Percentiles rank a stretch among this genome's conserved stretches.
phyloP scores from a whole-genome alignment of 805 yeast genomes.

The Metschnikowia corniflorae region DNA sequence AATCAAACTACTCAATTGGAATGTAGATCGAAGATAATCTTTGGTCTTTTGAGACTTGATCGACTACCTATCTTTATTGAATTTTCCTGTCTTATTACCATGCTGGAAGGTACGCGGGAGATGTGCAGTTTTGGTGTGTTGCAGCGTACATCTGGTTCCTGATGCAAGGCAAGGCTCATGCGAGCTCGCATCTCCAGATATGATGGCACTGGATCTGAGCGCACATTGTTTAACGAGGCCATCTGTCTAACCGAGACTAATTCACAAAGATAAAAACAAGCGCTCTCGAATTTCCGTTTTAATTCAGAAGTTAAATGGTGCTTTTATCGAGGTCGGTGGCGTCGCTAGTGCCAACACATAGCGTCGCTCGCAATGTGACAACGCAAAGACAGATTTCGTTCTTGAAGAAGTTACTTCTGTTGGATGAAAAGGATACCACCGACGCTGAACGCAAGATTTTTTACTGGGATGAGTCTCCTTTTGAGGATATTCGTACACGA shows the following conservation, averaged over 20 bases:
- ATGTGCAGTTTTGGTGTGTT: too few relatives aligned
- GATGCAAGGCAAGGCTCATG: not conserved
- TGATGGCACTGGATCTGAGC: not conserved
- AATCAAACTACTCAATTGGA: too few relatives aligned
- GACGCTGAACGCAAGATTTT: slow-evolving; percentile 37
- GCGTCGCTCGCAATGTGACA: slow-evolving; percentile 3
- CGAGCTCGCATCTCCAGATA: slow-evolving; percentile 9
- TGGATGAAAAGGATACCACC: slow-evolving; percentile 28
- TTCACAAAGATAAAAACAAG: too few relatives aligned
- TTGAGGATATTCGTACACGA: slow-evolving; percentile 79
- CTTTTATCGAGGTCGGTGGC: slow-evolving; percentile 10
- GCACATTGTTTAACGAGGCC: too few relatives aligned
- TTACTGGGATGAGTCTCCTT: slow-evolving; percentile 91
- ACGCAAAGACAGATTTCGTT: slow-evolving; percentile 28
- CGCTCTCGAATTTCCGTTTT: too few relatives aligned
- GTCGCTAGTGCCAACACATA: slow-evolving; percentile 3
- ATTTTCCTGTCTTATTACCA: too few relatives aligned
- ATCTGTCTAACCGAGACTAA: too few relatives aligned
- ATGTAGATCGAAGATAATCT: too few relatives aligned
- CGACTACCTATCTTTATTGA: too few relatives aligned
- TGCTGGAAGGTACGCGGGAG: too few relatives aligned
- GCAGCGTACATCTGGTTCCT: slow-evolving; percentile 4
- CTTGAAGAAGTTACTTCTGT: slow-evolving; percentile 35
- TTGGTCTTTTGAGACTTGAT: too few relatives aligned
- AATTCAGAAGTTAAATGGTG: too few relatives aligned